Percentiles rank a stretch among this genome's conserved stretches.
These are phyloP conservation scores for Schizochytrium sp. DNA, from an alignment of 108 stramenopile genomes.

Conservation along the genomic window DNA sequence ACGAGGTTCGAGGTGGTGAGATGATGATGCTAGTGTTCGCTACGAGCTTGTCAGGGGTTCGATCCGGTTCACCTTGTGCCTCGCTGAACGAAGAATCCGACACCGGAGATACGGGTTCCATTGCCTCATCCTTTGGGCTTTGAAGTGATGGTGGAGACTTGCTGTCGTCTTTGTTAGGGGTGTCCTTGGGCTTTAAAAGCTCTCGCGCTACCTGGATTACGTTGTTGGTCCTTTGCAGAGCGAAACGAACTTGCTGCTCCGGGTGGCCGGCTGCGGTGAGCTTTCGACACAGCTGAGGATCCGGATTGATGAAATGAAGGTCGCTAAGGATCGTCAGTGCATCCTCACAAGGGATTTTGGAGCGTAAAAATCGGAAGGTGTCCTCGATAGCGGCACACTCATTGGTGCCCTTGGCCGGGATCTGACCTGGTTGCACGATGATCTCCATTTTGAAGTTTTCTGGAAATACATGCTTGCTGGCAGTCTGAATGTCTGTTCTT, in stretches of 20 bases:
- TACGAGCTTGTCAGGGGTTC: neutral
- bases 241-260: neutral
- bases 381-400: neutral
- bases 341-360: neutral
- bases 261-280: neutral
- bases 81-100: neutral
- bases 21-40: neutral
- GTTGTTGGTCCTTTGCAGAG: neutral
- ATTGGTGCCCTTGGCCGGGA: neutral
- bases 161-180: no score
- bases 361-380: neutral
- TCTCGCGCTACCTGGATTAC: neutral
- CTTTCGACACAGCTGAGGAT: neutral
- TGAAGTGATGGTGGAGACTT: no score
- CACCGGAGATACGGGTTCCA: neutral
- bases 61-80: no score
- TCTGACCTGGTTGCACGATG: neutral
- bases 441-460: neutral
- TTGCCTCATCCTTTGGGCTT: no score
- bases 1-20: neutral
- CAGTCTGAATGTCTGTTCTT: neutral
- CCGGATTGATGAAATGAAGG: neutral
- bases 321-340: neutral
- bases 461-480: neutral
- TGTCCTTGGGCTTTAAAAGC: neutral